A percentile compares a stretch with the other conserved stretches of the same genome.
phyloP scores from a whole-genome alignment of 805 yeast species.

The Priceomyces fermenticarens region DNA sequence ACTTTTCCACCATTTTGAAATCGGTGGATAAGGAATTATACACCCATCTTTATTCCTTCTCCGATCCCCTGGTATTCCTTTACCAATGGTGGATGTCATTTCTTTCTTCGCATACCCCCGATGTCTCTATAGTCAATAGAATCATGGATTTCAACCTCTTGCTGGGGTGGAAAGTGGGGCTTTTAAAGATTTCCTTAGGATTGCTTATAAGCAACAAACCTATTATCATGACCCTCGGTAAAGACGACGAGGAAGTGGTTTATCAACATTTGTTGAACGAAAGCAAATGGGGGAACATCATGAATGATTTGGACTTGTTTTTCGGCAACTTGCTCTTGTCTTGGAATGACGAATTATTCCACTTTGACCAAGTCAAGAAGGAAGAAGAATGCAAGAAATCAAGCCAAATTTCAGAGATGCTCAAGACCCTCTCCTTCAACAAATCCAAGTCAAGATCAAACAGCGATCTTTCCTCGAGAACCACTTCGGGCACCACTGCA shows the following conservation, averaged over 20 bases:
- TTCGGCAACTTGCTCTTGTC: conserved; percentile 36
- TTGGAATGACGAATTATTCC: conserved; percentile 33
- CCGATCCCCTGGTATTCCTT: conserved; percentile 47
- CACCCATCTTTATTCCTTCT: conserved; percentile 39
- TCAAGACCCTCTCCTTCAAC: conserved; percentile 26
- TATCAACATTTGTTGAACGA: conserved; percentile 44
- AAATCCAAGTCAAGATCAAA: conserved; percentile 12
- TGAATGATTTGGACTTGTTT: conserved; percentile 34
- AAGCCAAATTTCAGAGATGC: conserved; percentile 22
- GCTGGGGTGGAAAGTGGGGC: conserved; percentile 52
- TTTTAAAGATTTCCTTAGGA: conserved; percentile 55
- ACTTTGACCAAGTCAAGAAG: not conserved
- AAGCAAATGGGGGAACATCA: conserved; percentile 41
- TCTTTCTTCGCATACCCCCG: conserved; percentile 60
- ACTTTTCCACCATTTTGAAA: conserved; percentile 46
- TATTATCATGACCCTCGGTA: conserved; percentile 31
- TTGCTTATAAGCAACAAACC: conserved; percentile 48
- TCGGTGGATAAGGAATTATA: conserved; percentile 38
- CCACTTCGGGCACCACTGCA: conserved; percentile 8
- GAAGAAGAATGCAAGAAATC: not conserved
- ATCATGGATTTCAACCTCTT: conserved; percentile 49
- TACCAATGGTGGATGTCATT: conserved; percentile 67
- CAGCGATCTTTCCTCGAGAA: conserved; percentile 6
- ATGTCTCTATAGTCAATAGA: conserved; percentile 43
- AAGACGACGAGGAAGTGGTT: conserved; percentile 40